Base-by-base conservation (phyloP, 805 yeast species). In the Cyberlindnera euphorbiae region DNA sequence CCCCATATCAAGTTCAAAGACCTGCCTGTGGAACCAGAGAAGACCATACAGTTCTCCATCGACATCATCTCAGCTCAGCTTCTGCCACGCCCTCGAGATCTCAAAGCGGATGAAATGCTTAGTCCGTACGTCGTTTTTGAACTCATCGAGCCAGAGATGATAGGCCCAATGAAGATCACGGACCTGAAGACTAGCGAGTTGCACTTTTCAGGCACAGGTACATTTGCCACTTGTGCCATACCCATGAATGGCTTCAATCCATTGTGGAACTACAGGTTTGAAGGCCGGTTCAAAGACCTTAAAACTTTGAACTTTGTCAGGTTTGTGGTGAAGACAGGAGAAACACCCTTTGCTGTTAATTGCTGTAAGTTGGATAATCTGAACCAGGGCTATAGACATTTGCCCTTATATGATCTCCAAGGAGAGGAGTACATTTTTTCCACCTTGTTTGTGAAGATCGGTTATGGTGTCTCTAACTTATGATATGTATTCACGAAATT, bases 231-330 rank as follows among this genome's bases (percentile, higher is more conserved):
- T 0, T 45, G 42, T 9, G 33, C 46, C 4, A 71, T 82, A 1
- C 53, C 57, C 6, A 77, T 75, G 33, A 88, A 89, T 59, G 97
- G 97, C 0, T 86, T 85, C 60, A 87, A 84, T 52, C 97, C 97
- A 0, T 59, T 71, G 6, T 90, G 97, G 97, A 75, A 80, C 43
- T 68, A 71, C 33, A 56, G 53, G 5, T 69, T 79, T 42, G 44
- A 55, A n/a, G 69, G 80, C 3, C 49, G 50, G 0, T 46, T 66
- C 6, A 55, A 59, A 4, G 56, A 68, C 7, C 56, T 53, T 6
- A 59, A 64, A 36, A 69, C 73, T 6, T 63, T 82, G 27, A 70
- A 77, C 3, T 84, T 84, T 53, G 42, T 82, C 8, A 62, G 75
- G 37, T 66, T 84, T 35, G 49, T 67, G 3, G 68, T 79, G 4